Evolutionary conservation across 192 early-diverging fungal genomes (phyloP).

Genomic region (Coemansia sp.): DNA sequence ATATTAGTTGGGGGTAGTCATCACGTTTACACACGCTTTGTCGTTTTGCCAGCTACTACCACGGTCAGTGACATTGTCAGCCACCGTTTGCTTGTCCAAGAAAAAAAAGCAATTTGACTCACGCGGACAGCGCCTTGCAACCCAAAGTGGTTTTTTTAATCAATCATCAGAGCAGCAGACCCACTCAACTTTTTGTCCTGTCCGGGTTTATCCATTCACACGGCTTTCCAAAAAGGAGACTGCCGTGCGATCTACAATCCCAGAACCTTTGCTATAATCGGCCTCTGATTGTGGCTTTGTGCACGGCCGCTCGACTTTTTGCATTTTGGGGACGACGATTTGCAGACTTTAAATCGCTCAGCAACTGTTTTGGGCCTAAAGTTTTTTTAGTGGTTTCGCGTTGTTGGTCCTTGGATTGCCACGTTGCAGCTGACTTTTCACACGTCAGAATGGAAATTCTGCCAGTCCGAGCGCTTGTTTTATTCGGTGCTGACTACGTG

Average conservation of each 20-base stretch:
- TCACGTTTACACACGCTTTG: too few relatives aligned
- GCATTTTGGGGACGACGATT: not conserved
- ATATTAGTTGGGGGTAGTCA: too few relatives aligned
- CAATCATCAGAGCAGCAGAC: too few relatives aligned
- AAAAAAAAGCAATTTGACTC: slow-evolving; percentile 11
- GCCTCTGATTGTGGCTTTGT: slow-evolving; percentile 1
- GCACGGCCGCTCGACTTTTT: not conserved
- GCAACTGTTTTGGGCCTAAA: not conserved
- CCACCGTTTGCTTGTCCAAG: not conserved
- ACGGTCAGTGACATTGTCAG: too few relatives aligned
- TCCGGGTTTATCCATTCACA: too few relatives aligned
- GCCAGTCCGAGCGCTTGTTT: not conserved
- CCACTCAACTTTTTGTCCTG: too few relatives aligned
- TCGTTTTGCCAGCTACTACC: too few relatives aligned
- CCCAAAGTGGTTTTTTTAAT: not conserved
- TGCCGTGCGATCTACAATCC: not conserved
- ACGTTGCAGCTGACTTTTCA: slow-evolving; percentile 1
- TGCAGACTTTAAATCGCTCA: not conserved
- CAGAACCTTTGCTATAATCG: not conserved
- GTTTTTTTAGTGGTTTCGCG: not conserved
- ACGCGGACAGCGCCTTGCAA: slow-evolving; percentile 19
- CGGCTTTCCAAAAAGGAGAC: not conserved
- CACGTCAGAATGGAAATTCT: not conserved
- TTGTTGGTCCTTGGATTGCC: not conserved
- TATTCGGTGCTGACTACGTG: not conserved